Evolutionary conservation across 305 asterid species (phyloP), one percentile per base, ranked within the genome.

Genomic region (Rubia balearica): DNA sequence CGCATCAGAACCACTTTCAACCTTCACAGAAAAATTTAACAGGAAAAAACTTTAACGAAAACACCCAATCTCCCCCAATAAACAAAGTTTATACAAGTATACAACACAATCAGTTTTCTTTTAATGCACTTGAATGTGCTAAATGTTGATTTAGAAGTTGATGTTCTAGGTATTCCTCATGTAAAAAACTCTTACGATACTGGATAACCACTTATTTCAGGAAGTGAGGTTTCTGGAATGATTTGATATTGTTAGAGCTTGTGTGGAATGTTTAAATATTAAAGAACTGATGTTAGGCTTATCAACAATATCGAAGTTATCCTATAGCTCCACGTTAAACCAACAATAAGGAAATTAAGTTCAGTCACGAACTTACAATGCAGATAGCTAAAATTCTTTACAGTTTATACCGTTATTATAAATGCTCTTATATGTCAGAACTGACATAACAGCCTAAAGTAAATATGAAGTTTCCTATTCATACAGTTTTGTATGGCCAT

Each of bases 1-100:
- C 74, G 90, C 71, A 69, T 87, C 95, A 62, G 92, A 81, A 75
- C 96, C 83, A 76, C 77, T 89, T 76, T 93, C 98, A 69, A 85
- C 98, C 97, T 93, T 75, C 55, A 73, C 68, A 79, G 17, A 71
- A 77, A 40, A 16, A 49, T 38, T 63, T 36, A 14, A 9, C 24
- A 24, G 19, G 24, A 65, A 40, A 65, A n/a, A 24, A 40, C 8
- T 63, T 63, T 3, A 8, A 8, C 16, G 61, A 67, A 16, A 43
- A 16, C 41, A n/a, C 49, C 38, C 33, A 22, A 1, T 13, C 2
- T 17, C 24, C 19, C 33, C 57, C 19, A 57, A 9, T 42, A 40
- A 70, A 42, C 46, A 21, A 16, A 61, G 9, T 36, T 19, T 12
- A 40, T 8, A 27, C 24, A 16, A 17, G 9, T 11, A 40, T 8